Evolutionary conservation across 2,329 filamentous ascomycete genomes (phyloP), one percentile per base, ranked within the genome.

Genomic region (Diaporthe amygdali): DNA sequence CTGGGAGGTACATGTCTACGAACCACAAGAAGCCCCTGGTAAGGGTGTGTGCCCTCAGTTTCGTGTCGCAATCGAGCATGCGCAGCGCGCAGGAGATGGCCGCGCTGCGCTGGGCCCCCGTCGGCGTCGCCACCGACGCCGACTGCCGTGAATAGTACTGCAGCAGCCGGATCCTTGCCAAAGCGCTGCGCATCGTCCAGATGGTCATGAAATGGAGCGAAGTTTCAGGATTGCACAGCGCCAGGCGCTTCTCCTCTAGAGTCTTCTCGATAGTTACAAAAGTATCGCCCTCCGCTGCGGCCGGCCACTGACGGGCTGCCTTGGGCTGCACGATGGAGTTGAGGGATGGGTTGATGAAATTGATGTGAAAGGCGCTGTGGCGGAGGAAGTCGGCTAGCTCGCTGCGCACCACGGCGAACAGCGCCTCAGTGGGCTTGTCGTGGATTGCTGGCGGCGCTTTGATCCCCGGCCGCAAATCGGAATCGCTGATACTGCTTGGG

Each of bases 81-180:
- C 66, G 27, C 0, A 84, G 63, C 0, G 82, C 81, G 39, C 79
- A 46, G 0, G 70, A 71, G 0, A 83, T 70, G 2, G 79, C 79
- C 0, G 72, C 66, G 52, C 82, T 77, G 10, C 77, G 78, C 25
- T 77, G 72, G 1, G 68, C 64, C 0, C 81, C 80, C 0, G 78
- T 79, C 32, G 78, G 77, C 0, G 74, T 69, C 5, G 54, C 55
- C 0, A 75, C 61, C 0, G 76, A 69, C 2, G 73, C 74, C 0
- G 77, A 72, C 32, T 76, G 74, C 54, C 30, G 78, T 0, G 81
- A 79, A 69, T 86, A 85, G 69, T 86, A 79, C 61, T 89, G 84
- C 63, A 90, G 70, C 0, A 92, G 82, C 1, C 81, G 84, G 56
- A 72, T 78, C 74, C 85, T 89, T 0, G 88, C 84, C 3, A 92